Conservation (phyloP, 768 basidiomycete species). For the Tulasnella sp. region DNA sequence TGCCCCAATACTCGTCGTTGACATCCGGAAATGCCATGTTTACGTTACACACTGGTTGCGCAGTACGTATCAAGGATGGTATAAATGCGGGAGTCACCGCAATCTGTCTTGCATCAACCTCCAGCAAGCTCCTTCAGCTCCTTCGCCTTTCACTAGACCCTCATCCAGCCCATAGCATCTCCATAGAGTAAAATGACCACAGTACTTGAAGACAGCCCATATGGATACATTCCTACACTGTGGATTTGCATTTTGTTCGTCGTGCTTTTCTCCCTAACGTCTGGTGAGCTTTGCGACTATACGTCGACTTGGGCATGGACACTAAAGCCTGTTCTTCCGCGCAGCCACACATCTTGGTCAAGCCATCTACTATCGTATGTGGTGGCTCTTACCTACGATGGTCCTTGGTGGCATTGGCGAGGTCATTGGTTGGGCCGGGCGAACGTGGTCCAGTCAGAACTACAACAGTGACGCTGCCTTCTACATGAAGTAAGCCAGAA, state of each 20-base stretch:
- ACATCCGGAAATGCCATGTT: not conserved
- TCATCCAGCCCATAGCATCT: not conserved
- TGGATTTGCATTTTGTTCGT: constrained; percentile 49
- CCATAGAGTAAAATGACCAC: not conserved
- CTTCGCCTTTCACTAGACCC: no score
- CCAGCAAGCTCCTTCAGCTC: not conserved
- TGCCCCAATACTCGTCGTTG: not conserved
- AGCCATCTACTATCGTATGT: constrained; percentile 50
- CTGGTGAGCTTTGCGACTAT: not conserved
- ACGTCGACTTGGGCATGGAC: not conserved
- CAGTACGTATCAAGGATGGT: not conserved
- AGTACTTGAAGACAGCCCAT: constrained; percentile 41
- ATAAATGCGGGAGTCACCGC: not conserved
- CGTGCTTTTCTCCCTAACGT: constrained; percentile 44
- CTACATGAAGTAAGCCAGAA: constrained; percentile 49
- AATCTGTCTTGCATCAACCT: not conserved
- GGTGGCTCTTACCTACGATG: constrained; percentile 59
- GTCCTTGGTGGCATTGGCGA: constrained; percentile 56
- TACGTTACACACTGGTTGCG: not conserved
- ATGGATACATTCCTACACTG: constrained; percentile 50
- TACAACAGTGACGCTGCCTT: constrained; percentile 42
- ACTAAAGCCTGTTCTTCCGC: constrained; percentile 40
- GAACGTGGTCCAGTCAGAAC: constrained; percentile 45
- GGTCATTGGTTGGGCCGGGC: constrained; percentile 58
- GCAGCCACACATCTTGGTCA: constrained; percentile 57